Percentiles rank a stretch among this genome's conserved stretches.
Conservation (phyloP, 139 green algal genomes). For the Tetradesmus lagerheimii region DNA sequence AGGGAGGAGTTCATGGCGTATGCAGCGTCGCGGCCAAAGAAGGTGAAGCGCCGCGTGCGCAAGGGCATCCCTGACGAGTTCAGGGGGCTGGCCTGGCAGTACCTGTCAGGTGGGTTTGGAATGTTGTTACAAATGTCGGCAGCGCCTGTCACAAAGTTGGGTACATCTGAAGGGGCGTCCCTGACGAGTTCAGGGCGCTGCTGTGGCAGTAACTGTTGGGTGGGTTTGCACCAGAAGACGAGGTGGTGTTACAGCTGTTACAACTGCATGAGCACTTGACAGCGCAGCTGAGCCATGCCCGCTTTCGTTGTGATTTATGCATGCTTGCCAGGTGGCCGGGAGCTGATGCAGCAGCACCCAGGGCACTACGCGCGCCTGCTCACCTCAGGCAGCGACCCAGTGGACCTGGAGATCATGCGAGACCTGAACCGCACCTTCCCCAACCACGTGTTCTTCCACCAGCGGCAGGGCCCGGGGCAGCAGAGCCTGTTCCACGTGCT, state of each 20-base stretch:
- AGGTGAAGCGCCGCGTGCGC: conserved; percentile 71
- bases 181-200: conserved; percentile 67
- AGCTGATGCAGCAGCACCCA: conserved; percentile 44
- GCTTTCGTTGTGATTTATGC: not conserved
- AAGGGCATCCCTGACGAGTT: conserved; percentile 80
- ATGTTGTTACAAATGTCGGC: no score
- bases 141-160: no score
- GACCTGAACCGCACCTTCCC: conserved; percentile 89
- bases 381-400: conserved; percentile 2
- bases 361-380: conserved; percentile 53
- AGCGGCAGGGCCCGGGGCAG: conserved; percentile 83
- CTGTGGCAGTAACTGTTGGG: conserved; percentile 78
- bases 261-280: no score
- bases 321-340: conserved; percentile 35
- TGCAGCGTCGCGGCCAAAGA: conserved; percentile 47
- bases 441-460: conserved; percentile 83
- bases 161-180: conserved; percentile 83
- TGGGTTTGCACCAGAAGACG: no score
- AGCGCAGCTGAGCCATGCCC: no score
- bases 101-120: conserved; percentile 66
- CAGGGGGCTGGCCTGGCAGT: conserved; percentile 73
- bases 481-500: conserved; percentile 88
- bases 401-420: conserved; percentile 75
- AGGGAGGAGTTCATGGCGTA: conserved; percentile 58
- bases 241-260: no score